Conservation (phyloP, 768 basidiomycete species). For the Tylopilus vinaceipallidus region DNA sequence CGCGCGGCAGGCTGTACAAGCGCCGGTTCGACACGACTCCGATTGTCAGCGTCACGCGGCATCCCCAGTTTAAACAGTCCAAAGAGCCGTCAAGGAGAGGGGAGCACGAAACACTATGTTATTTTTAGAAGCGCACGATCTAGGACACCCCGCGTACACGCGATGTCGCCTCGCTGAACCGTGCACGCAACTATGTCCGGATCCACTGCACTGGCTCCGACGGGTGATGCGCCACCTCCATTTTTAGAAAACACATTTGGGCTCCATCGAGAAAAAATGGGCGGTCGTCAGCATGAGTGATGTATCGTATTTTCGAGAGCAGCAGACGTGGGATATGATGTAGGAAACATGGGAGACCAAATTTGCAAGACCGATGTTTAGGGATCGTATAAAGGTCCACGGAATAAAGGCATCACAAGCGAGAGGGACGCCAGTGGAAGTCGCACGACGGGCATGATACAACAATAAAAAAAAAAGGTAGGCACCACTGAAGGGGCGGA, state of each 20-base stretch:
- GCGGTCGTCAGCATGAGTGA: neutral
- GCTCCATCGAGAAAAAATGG: neutral
- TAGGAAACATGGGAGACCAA: neutral
- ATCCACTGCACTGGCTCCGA: too few species aligned
- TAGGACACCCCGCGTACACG: too few species aligned
- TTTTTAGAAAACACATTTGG: neutral
- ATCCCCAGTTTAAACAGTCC: too few species aligned
- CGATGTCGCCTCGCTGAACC: too few species aligned
- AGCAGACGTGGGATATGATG: neutral
- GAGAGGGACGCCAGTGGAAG: neutral
- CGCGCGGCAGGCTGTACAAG: too few species aligned
- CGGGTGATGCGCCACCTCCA: neutral
- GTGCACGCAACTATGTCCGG: too few species aligned
- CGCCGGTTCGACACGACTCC: too few species aligned
- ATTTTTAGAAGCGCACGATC: too few species aligned
- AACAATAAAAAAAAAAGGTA: constrained; percentile 1
- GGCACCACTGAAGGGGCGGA: neutral
- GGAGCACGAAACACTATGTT: too few species aligned
- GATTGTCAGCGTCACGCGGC: too few species aligned
- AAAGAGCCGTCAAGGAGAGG: too few species aligned
- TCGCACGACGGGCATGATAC: constrained; percentile 10
- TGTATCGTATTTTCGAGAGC: constrained; percentile 8
- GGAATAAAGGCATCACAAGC: neutral
- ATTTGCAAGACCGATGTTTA: neutral
- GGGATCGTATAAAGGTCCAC: neutral